Percentiles rank a stretch among this genome's conserved stretches.
phyloP scores from a whole-genome alignment of 2,329 filamentous ascomycete genomes.

The Cytospora schulzeri region DNA sequence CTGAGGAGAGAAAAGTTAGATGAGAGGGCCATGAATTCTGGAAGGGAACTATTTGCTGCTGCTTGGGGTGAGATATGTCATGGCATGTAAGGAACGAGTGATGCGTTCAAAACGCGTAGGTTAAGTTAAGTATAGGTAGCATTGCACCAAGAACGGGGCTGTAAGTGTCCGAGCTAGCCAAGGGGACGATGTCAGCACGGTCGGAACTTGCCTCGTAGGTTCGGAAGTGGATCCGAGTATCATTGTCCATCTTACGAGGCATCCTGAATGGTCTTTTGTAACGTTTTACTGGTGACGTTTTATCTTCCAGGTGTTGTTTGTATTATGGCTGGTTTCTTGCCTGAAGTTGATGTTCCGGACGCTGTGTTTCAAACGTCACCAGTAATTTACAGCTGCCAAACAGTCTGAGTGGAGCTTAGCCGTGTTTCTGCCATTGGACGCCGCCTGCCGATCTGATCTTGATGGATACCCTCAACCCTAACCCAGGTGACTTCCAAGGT shows the following conservation, averaged over 20 bases:
- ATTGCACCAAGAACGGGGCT: background rate
- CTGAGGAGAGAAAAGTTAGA: slow-evolving; percentile 7
- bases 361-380: slow-evolving; percentile 7
- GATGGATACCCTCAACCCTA: background rate
- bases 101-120: slow-evolving; percentile 17
- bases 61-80: background rate
- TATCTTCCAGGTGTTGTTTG: background rate
- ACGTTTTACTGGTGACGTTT: background rate
- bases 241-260: slow-evolving; percentile 25
- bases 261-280: background rate
- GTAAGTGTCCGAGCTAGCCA: background rate
- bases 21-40: background rate
- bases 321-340: background rate
- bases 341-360: background rate
- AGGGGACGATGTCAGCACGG: background rate
- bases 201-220: slow-evolving; percentile 22
- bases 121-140: background rate
- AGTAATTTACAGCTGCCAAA: slow-evolving; percentile 3
- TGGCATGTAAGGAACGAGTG: background rate
- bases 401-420: background rate
- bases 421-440: background rate
- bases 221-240: slow-evolving; percentile 23
- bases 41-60: background rate
- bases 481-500: background rate
- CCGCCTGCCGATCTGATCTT: background rate